A percentile compares a stretch with the other conserved stretches of the same genome.
Conservation (phyloP, 352 stramenopile species). For the Blastocystis hominis region DNA sequence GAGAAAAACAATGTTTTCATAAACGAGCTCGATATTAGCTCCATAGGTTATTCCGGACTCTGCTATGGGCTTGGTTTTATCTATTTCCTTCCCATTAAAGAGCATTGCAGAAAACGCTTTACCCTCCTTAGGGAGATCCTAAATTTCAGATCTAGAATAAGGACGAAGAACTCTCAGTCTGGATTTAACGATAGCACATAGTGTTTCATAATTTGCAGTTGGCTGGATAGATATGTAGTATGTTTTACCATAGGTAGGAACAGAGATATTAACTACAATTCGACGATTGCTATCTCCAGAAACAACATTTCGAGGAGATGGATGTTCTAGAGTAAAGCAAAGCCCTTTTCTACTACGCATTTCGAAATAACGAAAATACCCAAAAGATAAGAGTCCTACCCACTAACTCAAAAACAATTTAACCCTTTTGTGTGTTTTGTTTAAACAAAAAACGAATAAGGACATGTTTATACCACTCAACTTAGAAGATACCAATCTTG, state of each 20-base stretch:
- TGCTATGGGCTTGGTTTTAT: background rate
- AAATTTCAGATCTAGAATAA: background rate
- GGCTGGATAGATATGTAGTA: background rate
- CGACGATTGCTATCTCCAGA: background rate
- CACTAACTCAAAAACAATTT: background rate
- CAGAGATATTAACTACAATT: background rate
- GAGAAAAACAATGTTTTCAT: background rate
- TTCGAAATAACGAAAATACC: background rate
- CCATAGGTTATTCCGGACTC: background rate
- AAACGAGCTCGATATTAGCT: background rate
- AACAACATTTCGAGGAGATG: background rate
- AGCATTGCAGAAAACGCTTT: background rate
- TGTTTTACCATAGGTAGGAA: background rate
- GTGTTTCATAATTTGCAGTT: background rate
- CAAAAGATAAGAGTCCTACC: background rate
- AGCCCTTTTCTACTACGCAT: background rate
- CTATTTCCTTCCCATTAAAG: background rate
- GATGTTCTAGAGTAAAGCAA: background rate
- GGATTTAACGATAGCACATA: background rate
- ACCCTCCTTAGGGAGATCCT: background rate
- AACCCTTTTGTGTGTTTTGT: background rate
- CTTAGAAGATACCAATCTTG: constrained; percentile 29
- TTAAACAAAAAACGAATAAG: background rate
- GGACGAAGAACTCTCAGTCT: background rate
- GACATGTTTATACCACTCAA: constrained; percentile 6